These are phyloP conservation scores for Cryptosporidium sp. DNA, from an alignment of 169 alveolate genomes.

Conservation along the genomic window DNA sequence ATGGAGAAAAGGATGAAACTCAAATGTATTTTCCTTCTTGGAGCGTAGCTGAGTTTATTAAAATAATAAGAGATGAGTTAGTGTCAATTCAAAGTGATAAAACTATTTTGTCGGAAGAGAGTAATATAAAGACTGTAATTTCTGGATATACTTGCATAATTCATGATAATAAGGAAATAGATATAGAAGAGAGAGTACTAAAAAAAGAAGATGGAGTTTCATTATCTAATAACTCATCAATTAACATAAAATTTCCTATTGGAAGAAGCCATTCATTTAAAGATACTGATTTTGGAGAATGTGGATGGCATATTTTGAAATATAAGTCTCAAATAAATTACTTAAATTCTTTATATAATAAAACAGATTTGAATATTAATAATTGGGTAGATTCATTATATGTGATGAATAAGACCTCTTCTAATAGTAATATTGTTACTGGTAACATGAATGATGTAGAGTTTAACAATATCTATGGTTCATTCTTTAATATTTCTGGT, in stretches of 20 bases:
- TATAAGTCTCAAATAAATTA: constrained; percentile 19
- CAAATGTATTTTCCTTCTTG: constrained; percentile 65
- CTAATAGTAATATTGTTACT: neutral
- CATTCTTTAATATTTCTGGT: constrained; percentile 40
- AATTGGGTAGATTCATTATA: constrained; percentile 62
- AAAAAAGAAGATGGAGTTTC: constrained; percentile 13
- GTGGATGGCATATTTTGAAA: constrained; percentile 62
- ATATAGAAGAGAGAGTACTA: neutral
- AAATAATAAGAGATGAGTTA: constrained; percentile 1
- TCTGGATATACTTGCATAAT: constrained; percentile 49
- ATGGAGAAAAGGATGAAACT: neutral
- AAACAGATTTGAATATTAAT: neutral
- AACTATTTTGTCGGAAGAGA: neutral
- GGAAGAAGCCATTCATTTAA: neutral
- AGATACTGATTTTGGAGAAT: constrained; percentile 22
- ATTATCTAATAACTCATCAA: neutral
- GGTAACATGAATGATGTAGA: neutral
- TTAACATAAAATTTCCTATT: neutral
- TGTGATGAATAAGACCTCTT: neutral
- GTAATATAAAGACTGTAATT: neutral
- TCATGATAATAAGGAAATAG: constrained; percentile 32
- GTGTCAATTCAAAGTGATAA: neutral
- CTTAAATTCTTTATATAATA: neutral
- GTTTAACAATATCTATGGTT: neutral
- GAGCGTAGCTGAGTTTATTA: constrained; percentile 11